These are phyloP conservation scores for Candida pseudoglaebosa DNA, from an alignment of 805 yeast genomes.

Conservation along the genomic window DNA sequence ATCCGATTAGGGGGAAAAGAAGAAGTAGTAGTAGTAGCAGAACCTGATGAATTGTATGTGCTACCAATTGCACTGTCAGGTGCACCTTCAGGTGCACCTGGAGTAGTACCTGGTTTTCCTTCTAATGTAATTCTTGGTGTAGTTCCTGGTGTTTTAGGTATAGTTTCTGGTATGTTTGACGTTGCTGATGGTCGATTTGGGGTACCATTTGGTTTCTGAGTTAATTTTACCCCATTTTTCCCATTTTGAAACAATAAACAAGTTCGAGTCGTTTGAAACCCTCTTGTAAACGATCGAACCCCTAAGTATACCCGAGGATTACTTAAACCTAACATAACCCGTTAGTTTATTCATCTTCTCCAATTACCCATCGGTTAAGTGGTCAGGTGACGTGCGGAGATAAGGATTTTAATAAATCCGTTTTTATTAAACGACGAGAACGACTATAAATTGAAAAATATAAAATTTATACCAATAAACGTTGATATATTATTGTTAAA, in stretches of 20 bases:
- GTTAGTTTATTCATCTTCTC: background rate
- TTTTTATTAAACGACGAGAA: constrained; percentile 1
- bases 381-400: background rate
- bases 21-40: background rate
- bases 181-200: too few relatives aligned
- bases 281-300: background rate
- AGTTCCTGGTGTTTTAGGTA: background rate
- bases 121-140: too few relatives aligned
- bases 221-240: background rate
- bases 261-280: background rate
- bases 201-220: too few relatives aligned
- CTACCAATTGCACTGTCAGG: too few relatives aligned
- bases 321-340: background rate
- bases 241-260: background rate
- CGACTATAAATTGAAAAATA: background rate
- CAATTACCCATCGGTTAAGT: too few relatives aligned
- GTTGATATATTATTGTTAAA: background rate
- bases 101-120: too few relatives aligned
- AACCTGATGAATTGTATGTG: too few relatives aligned
- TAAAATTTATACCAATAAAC: too few relatives aligned
- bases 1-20: constrained; percentile 13
- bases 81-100: too few relatives aligned
- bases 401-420: background rate
- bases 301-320: background rate
- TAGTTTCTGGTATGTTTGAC: too few relatives aligned